Conservation (phyloP, 768 basidiomycete species). For the Boletus speciosus region DNA sequence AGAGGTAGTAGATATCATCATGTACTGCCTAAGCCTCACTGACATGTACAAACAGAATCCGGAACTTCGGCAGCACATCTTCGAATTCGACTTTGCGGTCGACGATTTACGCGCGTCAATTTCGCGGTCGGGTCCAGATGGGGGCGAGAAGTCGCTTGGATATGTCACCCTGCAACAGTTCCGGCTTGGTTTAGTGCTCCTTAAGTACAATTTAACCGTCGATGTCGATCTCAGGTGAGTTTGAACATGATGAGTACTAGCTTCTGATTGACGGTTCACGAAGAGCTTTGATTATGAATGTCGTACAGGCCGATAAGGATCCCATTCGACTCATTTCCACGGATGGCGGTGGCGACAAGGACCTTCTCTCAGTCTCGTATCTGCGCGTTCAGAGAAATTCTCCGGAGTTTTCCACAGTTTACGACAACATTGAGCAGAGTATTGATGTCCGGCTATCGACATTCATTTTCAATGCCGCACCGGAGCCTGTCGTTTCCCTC, state of each 20-base stretch:
- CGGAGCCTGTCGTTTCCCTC: conserved; percentile 84
- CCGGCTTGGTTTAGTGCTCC: conserved; percentile 64
- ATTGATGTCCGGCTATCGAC: conserved; percentile 88
- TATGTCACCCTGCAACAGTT: conserved; percentile 79
- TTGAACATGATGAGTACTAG: background rate
- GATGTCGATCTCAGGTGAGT: conserved; percentile 72
- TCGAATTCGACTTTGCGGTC: conserved; percentile 87
- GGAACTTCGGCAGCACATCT: conserved; percentile 53
- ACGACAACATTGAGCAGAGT: conserved; percentile 85
- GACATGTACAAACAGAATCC: conserved; percentile 22
- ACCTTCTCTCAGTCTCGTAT: conserved; percentile 80
- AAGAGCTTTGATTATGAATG: conserved; percentile 74
- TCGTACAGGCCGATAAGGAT: conserved; percentile 53
- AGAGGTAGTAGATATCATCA: conserved; percentile 39
- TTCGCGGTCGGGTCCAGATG: conserved; percentile 61
- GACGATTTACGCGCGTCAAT: conserved; percentile 77
- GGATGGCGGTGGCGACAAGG: conserved; percentile 42
- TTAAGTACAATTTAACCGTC: conserved; percentile 85
- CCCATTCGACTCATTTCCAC: conserved; percentile 62
- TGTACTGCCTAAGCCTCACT: background rate
- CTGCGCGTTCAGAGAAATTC: conserved; percentile 76
- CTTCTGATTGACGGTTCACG: conserved; percentile 7
- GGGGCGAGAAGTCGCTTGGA: conserved; percentile 70
- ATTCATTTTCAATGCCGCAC: conserved; percentile 81
- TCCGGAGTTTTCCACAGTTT: conserved; percentile 75